These are phyloP conservation scores for Colletotrichum plurivorum DNA, from an alignment of 2,329 filamentous ascomycete species.

Conservation along the genomic window DNA sequence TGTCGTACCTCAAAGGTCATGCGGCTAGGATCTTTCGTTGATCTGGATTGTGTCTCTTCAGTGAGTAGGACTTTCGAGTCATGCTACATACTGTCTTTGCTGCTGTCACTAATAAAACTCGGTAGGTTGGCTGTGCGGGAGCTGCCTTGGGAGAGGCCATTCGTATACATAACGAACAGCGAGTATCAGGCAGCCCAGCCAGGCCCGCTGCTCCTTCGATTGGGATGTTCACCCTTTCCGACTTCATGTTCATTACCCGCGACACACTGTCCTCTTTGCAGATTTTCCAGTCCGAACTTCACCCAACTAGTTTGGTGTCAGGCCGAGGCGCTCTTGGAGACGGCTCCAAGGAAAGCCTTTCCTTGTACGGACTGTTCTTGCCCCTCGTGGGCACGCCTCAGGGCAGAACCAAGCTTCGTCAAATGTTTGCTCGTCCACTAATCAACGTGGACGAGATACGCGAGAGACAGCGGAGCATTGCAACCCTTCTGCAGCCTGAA, in stretches of 20 bases:
- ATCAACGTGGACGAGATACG: constrained; percentile 77
- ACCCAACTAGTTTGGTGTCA: constrained; percentile 85
- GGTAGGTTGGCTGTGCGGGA: constrained; percentile 84
- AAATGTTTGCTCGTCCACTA: constrained; percentile 85
- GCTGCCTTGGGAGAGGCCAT: constrained; percentile 86
- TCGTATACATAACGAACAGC: constrained; percentile 53
- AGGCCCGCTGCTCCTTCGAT: constrained; percentile 53
- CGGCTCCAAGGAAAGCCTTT: constrained; percentile 84
- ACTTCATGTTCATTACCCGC: constrained; percentile 82
- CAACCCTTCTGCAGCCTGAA: constrained; percentile 75
- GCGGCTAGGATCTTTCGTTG: constrained; percentile 77
- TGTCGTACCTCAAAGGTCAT: constrained; percentile 74
- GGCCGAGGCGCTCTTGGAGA: constrained; percentile 73
- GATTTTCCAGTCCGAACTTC: constrained; percentile 85
- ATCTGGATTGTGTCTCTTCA: constrained; percentile 81
- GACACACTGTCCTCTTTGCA: constrained; percentile 88
- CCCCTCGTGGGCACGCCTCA: constrained; percentile 83
- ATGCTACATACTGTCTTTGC: no score
- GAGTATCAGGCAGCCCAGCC: neutral
- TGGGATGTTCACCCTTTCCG: constrained; percentile 80
- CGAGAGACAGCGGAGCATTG: constrained; percentile 79
- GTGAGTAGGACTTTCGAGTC: constrained; percentile 55
- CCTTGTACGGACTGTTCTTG: constrained; percentile 86
- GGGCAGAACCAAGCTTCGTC: constrained; percentile 80
- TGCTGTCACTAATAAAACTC: no score